These are phyloP conservation scores for Vanilla planifolia DNA, from an alignment of 106 monocot species.

Conservation along the genomic window DNA sequence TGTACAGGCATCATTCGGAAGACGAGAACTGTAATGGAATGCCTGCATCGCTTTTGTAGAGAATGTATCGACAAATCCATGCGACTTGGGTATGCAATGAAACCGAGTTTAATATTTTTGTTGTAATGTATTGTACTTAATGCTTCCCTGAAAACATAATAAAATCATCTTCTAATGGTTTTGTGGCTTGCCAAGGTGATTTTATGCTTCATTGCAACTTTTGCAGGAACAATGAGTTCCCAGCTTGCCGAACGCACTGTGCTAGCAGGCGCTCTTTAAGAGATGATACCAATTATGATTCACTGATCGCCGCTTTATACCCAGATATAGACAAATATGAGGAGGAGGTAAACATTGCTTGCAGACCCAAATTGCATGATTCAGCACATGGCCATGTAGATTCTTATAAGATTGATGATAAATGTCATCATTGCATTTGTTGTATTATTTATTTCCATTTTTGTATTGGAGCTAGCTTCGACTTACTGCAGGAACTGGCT, in stretches of 20 bases:
- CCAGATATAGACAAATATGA: conserved; percentile 98
- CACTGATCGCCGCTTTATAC: conserved; percentile 81
- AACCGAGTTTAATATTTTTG: not conserved
- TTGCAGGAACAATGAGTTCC: conserved; percentile 95
- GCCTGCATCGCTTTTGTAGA: conserved; percentile 93
- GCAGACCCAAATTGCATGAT: no score
- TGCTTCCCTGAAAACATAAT: not conserved
- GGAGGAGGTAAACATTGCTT: conserved; percentile 57
- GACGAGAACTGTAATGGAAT: conserved; percentile 98
- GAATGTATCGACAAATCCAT: conserved; percentile 98
- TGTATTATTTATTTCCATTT: not conserved
- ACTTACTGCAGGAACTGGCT: conserved; percentile 70
- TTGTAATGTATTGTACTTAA: no score
- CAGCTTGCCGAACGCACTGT: conserved; percentile 99
- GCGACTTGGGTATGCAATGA: conserved; percentile 26
- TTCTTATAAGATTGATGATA: not conserved
- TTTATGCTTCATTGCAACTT: conserved; percentile 3
- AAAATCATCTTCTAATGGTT: not conserved
- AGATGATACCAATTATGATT: conserved; percentile 96
- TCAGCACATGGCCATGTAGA: not conserved
- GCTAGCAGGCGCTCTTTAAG: conserved; percentile 94
- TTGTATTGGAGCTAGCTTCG: not conserved
- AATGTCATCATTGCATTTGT: not conserved
- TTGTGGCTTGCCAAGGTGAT: not conserved
- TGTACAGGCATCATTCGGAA: conserved; percentile 86